Percentiles rank a stretch among this genome's conserved stretches.
These are phyloP conservation scores for Sclerotinia minor DNA, from an alignment of 2,329 filamentous ascomycete species.

Conservation along the genomic window DNA sequence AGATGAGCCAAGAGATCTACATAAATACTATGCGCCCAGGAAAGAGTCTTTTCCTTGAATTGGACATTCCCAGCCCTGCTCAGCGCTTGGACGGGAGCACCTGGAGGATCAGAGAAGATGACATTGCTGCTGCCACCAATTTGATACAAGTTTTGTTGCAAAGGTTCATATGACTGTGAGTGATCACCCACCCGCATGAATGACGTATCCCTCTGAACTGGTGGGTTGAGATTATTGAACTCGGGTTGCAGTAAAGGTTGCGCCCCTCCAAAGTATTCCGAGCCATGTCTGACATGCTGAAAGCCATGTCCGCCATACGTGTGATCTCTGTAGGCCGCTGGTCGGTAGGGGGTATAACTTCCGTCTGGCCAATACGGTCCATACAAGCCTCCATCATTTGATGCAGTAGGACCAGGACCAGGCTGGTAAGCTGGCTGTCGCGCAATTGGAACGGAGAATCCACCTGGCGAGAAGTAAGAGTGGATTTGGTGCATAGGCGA, in stretches of 20 bases:
- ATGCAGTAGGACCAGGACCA: slow-evolving; percentile 57
- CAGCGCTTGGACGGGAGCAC: slow-evolving; percentile 33
- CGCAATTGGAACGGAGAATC: slow-evolving; percentile 56
- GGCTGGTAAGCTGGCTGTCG: slow-evolving; percentile 60
- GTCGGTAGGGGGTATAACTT: slow-evolving; percentile 54
- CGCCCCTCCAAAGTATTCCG: slow-evolving; percentile 21
- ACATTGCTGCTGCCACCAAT: slow-evolving; percentile 14
- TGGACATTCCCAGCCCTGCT: slow-evolving; percentile 43
- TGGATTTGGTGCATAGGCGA: slow-evolving; percentile 32
- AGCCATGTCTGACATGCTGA: slow-evolving; percentile 1
- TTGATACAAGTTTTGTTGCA: slow-evolving; percentile 22
- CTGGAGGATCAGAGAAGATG: slow-evolving; percentile 28
- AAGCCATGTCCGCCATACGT: slow-evolving; percentile 41
- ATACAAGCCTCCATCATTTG: slow-evolving; percentile 57
- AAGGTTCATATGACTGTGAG: slow-evolving; percentile 20
- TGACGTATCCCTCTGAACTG: slow-evolving; percentile 15
- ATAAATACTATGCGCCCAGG: slow-evolving; percentile 72
- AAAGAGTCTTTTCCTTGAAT: slow-evolving; percentile 68
- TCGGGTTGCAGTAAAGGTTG: slow-evolving; percentile 26
- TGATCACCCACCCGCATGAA: slow-evolving; percentile 10
- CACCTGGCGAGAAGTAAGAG: slow-evolving; percentile 42
- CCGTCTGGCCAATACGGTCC: slow-evolving; percentile 65
- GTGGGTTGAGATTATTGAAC: slow-evolving; percentile 15
- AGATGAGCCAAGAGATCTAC: slow-evolving; percentile 67
- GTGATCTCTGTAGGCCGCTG: slow-evolving; percentile 56